Evolutionary conservation across 1,284 basidiomycete species (phyloP).

Genomic region (Ganoderma leucocontextum): DNA sequence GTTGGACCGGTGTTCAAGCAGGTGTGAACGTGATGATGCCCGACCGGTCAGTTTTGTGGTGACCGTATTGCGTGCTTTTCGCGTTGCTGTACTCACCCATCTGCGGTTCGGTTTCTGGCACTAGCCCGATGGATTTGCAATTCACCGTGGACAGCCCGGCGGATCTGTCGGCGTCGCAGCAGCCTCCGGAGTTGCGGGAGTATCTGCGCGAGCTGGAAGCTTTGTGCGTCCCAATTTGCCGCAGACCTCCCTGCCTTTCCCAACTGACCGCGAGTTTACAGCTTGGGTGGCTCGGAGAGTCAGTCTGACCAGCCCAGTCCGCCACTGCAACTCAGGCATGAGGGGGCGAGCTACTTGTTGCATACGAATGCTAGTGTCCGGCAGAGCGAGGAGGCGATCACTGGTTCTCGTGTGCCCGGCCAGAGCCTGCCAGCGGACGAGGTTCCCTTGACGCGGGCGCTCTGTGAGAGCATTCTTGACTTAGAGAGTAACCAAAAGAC

Average conservation of each 20-base stretch:
- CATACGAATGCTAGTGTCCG: slow-evolving; percentile 58
- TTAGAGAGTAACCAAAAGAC: slow-evolving; percentile 62
- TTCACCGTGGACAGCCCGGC: slow-evolving; percentile 43
- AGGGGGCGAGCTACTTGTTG: slow-evolving; percentile 57
- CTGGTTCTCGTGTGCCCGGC: slow-evolving; percentile 14
- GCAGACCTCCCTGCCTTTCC: too few relatives aligned
- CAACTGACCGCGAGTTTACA: slow-evolving; percentile 24
- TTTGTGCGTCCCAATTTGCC: slow-evolving; percentile 44
- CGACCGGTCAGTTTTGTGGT: slow-evolving; percentile 48
- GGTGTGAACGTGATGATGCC: slow-evolving; percentile 63
- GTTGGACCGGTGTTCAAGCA: slow-evolving; percentile 45
- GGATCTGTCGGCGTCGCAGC: slow-evolving; percentile 36
- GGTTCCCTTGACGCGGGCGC: slow-evolving; percentile 18
- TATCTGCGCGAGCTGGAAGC: slow-evolving; percentile 52
- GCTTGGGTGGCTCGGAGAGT: slow-evolving; percentile 45
- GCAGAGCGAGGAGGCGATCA: slow-evolving; percentile 50
- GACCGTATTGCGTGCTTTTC: slow-evolving; percentile 6
- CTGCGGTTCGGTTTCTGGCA: slow-evolving; percentile 16
- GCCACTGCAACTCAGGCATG: slow-evolving; percentile 56
- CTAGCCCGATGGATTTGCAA: slow-evolving; percentile 47
- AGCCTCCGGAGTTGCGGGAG: slow-evolving; percentile 51
- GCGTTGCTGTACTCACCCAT: slow-evolving; percentile 7
- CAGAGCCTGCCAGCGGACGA: slow-evolving; percentile 8
- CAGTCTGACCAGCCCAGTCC: slow-evolving; percentile 53
- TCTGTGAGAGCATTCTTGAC: slow-evolving; percentile 52